Evolutionary conservation across 495 filamentous ascomycete species (phyloP).

Genomic region (Thermothielavioides terrestris): DNA sequence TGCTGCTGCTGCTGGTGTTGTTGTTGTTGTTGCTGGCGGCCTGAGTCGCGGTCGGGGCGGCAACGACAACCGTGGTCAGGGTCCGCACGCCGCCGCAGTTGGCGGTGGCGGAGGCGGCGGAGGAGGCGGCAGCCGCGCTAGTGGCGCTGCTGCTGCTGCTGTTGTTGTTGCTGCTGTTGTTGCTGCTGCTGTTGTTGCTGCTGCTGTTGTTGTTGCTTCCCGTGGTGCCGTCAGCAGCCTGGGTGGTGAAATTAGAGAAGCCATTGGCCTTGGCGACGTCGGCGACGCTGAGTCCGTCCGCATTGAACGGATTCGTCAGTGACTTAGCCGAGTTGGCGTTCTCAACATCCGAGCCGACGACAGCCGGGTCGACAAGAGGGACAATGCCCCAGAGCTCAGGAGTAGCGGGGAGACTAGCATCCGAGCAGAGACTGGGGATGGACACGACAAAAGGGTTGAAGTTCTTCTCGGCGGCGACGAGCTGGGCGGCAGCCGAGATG

Average conservation of each 20-base stretch:
- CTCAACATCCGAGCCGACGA: constrained; percentile 42
- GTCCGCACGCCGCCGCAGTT: constrained; percentile 6
- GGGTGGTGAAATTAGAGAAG: constrained; percentile 48
- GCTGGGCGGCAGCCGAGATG: constrained; percentile 46
- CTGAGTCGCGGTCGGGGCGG: constrained; percentile 15
- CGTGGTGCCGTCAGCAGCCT: constrained; percentile 30
- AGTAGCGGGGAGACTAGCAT: constrained; percentile 48
- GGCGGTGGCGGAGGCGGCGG: not conserved
- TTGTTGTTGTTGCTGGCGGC: constrained; percentile 11
- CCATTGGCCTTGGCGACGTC: constrained; percentile 45
- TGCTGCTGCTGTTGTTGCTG: constrained; percentile 7
- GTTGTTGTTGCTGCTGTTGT: constrained; percentile 5
- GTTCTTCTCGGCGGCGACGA: constrained; percentile 61
- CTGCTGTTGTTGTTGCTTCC: not conserved
- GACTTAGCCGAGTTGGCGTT: constrained; percentile 46
- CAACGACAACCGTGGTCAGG: constrained; percentile 15
- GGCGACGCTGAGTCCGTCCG: constrained; percentile 46
- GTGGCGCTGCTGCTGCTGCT: not conserved
- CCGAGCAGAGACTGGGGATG: constrained; percentile 49
- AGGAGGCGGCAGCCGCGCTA: not conserved
- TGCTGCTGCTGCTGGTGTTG: not conserved
- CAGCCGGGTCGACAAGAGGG: constrained; percentile 51
- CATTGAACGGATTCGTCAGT: constrained; percentile 41
- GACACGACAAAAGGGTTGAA: constrained; percentile 51
- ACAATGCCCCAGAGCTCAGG: constrained; percentile 49